Conservation (phyloP, 257 asterid species). For the Rhazya stricta region DNA sequence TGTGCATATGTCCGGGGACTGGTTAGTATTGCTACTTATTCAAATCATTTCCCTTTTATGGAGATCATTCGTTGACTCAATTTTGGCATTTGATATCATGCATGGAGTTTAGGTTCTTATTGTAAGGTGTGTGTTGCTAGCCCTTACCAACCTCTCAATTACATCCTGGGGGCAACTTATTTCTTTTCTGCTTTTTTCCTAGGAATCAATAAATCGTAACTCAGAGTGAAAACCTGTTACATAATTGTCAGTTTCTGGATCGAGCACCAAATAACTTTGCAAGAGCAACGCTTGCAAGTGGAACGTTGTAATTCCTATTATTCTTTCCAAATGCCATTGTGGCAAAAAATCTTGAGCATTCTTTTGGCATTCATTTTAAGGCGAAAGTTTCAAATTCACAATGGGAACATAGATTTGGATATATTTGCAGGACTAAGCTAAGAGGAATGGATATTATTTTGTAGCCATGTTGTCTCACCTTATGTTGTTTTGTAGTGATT, state of each 20-base stretch:
- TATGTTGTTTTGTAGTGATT: background rate
- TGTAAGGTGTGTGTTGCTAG: background rate
- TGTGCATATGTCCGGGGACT: slow-evolving; percentile 90
- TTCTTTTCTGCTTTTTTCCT: background rate
- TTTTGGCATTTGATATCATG: background rate
- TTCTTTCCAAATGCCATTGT: background rate
- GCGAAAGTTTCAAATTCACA: background rate
- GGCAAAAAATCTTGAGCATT: background rate
- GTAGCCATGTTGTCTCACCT: background rate
- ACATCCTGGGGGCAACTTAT: background rate
- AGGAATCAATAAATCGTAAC: background rate
- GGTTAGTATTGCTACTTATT: slow-evolving; percentile 50
- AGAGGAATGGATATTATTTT: background rate
- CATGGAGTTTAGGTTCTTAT: background rate
- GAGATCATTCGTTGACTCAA: background rate
- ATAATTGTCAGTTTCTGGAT: background rate
- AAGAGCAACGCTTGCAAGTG: background rate
- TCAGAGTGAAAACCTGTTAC: background rate
- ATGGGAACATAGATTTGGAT: background rate
- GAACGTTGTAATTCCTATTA: background rate
- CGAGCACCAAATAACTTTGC: background rate
- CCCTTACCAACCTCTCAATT: background rate
- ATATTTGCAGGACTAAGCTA: background rate
- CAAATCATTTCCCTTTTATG: slow-evolving; percentile 4
- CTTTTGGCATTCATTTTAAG: background rate